These are phyloP conservation scores for Pythium aphanidermatum DNA, from an alignment of 352 stramenopile genomes.

Conservation along the genomic window DNA sequence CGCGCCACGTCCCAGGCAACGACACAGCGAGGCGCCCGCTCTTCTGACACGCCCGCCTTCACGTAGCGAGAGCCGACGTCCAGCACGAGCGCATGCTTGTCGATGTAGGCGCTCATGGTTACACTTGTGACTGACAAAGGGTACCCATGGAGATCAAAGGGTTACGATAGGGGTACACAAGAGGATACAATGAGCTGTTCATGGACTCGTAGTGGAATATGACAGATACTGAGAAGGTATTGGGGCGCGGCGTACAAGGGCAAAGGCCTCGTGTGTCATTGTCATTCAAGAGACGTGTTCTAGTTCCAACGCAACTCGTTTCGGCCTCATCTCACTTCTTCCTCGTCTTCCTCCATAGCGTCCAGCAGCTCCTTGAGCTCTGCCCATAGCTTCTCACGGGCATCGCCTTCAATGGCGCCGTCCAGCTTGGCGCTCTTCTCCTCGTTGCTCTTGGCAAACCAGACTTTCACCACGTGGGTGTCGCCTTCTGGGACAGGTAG, in stretches of 20 bases:
- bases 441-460: conserved; percentile 78
- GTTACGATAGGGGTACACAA: conserved; percentile 3
- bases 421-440: conserved; percentile 86
- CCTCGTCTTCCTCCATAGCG: conserved; percentile 79
- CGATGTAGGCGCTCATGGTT: conserved; percentile 17
- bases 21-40: conserved; percentile 63
- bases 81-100: conserved; percentile 61
- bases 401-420: conserved; percentile 84
- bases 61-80: conserved; percentile 67
- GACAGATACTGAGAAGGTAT: no score
- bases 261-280: no score
- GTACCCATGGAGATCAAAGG: background rate
- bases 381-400: conserved; percentile 65
- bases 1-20: conserved; percentile 65
- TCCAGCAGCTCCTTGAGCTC: conserved; percentile 64
- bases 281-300: no score
- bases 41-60: conserved; percentile 65
- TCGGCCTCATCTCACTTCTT: conserved; percentile 29
- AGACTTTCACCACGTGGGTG: conserved; percentile 86
- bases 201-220: no score
- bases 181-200: background rate
- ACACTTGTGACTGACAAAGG: background rate
- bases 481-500: conserved; percentile 86
- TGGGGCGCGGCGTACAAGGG: no score
- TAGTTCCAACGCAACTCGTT: background rate